These are phyloP conservation scores for Arctostaphylos glauca DNA, from an alignment of 148 eudicot genomes.

Conservation along the genomic window DNA sequence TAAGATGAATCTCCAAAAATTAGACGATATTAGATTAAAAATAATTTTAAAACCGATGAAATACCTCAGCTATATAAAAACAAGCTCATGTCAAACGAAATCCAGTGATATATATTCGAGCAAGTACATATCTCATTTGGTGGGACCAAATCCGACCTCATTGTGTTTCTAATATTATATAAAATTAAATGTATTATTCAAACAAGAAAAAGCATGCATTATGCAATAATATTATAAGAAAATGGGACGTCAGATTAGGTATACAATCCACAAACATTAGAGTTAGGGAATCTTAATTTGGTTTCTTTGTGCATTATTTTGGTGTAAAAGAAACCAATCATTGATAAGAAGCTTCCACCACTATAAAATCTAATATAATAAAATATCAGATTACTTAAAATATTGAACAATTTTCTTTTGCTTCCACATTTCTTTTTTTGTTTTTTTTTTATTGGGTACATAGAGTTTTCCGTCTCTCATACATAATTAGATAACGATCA, in stretches of 20 bases:
- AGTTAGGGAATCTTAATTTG: slow-evolving; percentile 20
- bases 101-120: background rate
- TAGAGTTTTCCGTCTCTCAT: background rate
- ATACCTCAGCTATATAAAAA: background rate
- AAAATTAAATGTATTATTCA: background rate
- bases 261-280: background rate
- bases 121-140: background rate
- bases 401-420: background rate
- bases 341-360: slow-evolving; percentile 7
- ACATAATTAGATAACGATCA: too few species aligned
- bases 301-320: background rate
- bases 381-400: background rate
- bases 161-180: background rate
- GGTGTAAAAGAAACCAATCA: background rate
- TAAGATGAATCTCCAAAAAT: too few species aligned
- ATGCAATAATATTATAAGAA: slow-evolving; percentile 1
- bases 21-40: too few species aligned
- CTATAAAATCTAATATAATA: background rate
- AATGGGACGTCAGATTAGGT: slow-evolving; percentile 10
- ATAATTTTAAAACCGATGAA: too few species aligned
- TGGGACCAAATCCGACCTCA: background rate
- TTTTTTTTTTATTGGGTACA: background rate
- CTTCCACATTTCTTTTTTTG: background rate
- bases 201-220: background rate
- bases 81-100: background rate